Evolutionary conservation across 768 basidiomycete species (phyloP), one percentile per base, ranked within the genome.

Genomic region (Trametes cingulata): DNA sequence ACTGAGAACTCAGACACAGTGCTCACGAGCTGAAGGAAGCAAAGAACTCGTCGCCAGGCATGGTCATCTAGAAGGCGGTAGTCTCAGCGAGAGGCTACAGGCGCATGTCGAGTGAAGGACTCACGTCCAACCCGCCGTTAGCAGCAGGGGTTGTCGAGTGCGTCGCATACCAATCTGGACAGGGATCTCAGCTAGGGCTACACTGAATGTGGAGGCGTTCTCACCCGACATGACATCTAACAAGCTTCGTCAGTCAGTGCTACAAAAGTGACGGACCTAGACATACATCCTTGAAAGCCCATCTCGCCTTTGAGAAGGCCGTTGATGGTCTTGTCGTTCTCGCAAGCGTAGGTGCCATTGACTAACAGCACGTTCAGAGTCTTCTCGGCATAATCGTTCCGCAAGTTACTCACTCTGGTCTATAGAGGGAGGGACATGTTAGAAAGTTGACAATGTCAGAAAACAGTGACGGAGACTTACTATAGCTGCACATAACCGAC

Each of bases 401-500:
- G n/a, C 37, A 42, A 4, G 36, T 20, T 13, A 57, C 66, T 46
- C 25, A 65, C 54, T 54, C n/a, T 51, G 55, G 24, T 58, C 60
- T 56, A 35, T 15, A 48, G 57, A 64, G 76, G 19, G 24, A 7
- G 3, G 2, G n/a, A n/a, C n/a, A n/a, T n/a, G n/a, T n/a, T n/a
- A n/a, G n/a, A n/a, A n/a, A n/a, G n/a, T n/a, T n/a, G n/a, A n/a
- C 3, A 76, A 48, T 74, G 60, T 5, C 77, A 51, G 5, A 53
- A 22, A 52, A 62, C 4, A 14, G 19, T 14, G 9, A 19, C 20
- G 20, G 24, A n/a, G 17, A 74, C 83, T 53, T 55, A 84, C 83
- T 88, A 72, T 89, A 88, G 48, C 82, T 84, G 76, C 87, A 90
- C 89, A 90, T 90, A 40, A 90, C 75, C 29, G 82, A 82, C 1